A percentile compares a stretch with the other conserved stretches of the same genome.
These are phyloP conservation scores for Penicillium canescens DNA, from an alignment of 495 filamentous ascomycete genomes.

Conservation along the genomic window DNA sequence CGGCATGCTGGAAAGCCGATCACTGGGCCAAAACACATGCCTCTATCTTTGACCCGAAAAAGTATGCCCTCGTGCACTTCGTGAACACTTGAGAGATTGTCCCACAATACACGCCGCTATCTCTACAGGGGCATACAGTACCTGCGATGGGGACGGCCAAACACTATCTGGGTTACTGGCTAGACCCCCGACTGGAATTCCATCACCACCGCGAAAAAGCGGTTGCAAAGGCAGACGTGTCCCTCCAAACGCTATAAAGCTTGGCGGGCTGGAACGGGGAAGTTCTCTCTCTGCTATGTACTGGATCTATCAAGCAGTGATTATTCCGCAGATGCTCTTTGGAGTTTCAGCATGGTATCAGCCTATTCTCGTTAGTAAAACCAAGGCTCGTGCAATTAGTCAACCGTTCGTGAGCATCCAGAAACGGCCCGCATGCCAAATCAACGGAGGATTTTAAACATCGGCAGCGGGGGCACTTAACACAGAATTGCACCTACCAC, in stretches of 20 bases:
- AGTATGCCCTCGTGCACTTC: slow-evolving; percentile 17
- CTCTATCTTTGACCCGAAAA: slow-evolving; percentile 15
- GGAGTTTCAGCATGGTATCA: not conserved
- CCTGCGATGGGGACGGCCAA: not conserved
- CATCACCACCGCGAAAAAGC: no score
- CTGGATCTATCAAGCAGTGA: slow-evolving; percentile 6
- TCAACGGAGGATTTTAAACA: slow-evolving; percentile 11
- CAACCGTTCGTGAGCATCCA: slow-evolving; percentile 6
- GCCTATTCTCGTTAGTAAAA: not conserved
- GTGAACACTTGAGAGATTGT: slow-evolving; percentile 3
- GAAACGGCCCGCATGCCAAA: slow-evolving; percentile 2
- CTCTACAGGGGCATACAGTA: not conserved
- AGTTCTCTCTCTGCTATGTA: not conserved
- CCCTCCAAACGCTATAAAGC: no score
- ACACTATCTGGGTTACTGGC: slow-evolving; percentile 2
- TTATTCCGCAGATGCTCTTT: slow-evolving; percentile 11
- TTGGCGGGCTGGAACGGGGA: no score
- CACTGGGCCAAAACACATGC: slow-evolving; percentile 12
- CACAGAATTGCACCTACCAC: slow-evolving; percentile 5
- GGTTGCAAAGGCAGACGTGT: no score
- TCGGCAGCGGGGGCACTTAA: slow-evolving; percentile 14
- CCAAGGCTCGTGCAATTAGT: not conserved
- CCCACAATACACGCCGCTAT: not conserved
- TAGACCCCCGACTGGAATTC: not conserved
- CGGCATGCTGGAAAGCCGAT: not conserved